Percentiles rank a stretch among this genome's conserved stretches.
Evolutionary conservation across 2,329 filamentous ascomycete species (phyloP).

Genomic region (Nannizzia gypsea): DNA sequence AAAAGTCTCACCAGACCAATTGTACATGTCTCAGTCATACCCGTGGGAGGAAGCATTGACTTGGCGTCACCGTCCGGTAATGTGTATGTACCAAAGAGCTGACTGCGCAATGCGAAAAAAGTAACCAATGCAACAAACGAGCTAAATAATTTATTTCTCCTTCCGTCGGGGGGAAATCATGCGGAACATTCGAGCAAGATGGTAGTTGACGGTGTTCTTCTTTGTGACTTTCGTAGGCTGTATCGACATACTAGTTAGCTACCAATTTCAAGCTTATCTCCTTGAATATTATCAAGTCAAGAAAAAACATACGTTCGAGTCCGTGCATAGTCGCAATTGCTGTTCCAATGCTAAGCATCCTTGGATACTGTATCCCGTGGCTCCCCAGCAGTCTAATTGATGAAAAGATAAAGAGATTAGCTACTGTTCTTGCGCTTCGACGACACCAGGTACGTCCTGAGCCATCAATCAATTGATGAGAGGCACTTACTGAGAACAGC

Average conservation of each 20-base stretch:
- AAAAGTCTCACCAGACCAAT: not conserved
- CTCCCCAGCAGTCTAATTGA: conserved; percentile 36
- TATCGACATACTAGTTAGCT: not conserved
- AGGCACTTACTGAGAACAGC: conserved; percentile 49
- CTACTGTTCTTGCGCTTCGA: not conserved
- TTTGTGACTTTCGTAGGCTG: conserved; percentile 46
- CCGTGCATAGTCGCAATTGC: conserved; percentile 61
- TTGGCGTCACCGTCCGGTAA: no score
- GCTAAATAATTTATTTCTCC: conserved; percentile 28
- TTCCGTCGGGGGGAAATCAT: conserved; percentile 61
- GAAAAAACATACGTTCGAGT: conserved; percentile 50
- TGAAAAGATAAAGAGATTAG: not conserved
- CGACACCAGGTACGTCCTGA: not conserved
- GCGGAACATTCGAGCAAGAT: conserved; percentile 64
- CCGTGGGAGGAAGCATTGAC: not conserved
- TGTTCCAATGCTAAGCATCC: conserved; percentile 50
- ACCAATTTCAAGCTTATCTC: not conserved
- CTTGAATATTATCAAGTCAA: not conserved
- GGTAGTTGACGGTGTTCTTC: conserved; percentile 83
- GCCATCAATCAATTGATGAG: not conserved
- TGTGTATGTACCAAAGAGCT: not conserved
- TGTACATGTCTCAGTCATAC: not conserved
- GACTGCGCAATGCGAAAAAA: not conserved
- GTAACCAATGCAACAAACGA: not conserved
- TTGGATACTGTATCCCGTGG: conserved; percentile 38